Conservation (phyloP, 2,329 filamentous ascomycete species). For the Didymella pomorum region DNA sequence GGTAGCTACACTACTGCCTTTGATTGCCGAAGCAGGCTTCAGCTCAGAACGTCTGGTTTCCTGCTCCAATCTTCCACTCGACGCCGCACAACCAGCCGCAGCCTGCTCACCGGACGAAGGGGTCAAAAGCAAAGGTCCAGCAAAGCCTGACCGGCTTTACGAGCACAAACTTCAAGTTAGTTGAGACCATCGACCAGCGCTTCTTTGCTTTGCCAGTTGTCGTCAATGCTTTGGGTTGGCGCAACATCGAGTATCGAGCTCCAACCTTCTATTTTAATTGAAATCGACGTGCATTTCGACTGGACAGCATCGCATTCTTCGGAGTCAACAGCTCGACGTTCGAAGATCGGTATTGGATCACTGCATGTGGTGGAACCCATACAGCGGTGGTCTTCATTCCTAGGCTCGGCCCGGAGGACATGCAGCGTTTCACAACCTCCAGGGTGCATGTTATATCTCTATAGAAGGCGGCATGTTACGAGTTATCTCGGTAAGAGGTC, state of each 20-base stretch:
- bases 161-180: not conserved
- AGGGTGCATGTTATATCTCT: too few species aligned
- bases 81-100: not conserved
- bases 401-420: constrained; percentile 12
- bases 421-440: constrained; percentile 11
- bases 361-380: not conserved
- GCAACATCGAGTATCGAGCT: not conserved
- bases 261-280: not conserved
- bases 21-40: not conserved
- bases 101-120: not conserved
- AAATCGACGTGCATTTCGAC: too few species aligned
- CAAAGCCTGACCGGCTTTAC: not conserved
- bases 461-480: constrained; percentile 15
- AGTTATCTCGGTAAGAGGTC: not conserved
- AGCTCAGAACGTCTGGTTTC: not conserved
- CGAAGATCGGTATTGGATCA: not conserved
- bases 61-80: not conserved
- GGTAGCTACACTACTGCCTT: not conserved
- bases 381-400: constrained; percentile 6
- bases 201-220: not conserved
- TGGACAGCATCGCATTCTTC: not conserved
- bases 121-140: not conserved
- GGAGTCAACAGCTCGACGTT: not conserved
- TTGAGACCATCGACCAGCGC: not conserved
- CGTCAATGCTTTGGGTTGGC: not conserved